Base-by-base conservation (phyloP, 2,329 filamentous ascomycete species). In the Colletotrichum sublineola region DNA sequence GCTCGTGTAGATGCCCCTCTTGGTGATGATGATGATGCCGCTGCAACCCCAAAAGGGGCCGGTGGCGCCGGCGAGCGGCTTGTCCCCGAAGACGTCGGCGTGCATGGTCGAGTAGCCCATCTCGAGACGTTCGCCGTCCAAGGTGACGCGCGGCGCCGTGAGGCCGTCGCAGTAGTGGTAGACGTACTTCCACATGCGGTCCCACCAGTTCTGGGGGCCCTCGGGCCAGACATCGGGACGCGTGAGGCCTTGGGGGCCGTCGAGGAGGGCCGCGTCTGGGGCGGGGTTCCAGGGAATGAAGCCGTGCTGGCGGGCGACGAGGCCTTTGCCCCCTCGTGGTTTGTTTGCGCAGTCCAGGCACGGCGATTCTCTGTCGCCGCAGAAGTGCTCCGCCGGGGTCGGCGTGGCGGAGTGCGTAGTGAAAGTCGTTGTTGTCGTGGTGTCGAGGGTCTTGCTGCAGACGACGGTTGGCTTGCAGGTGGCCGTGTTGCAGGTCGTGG, bases 131-230 rank as follows among this genome's bases (percentile, higher is more conserved):
- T 70, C 55, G 4, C 38, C 48, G 38, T 46, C 36, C 7, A 67
- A 44, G 14, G 44, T 56, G 6, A 48, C 33, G 15, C 50, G 12
- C 7, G n/a, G 20, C 38, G 33, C 20, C 12, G 42, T 46, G 20
- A 68, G 42, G 1, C 58, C 56, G 20, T 53, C 44, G 42, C 73
- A 64, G 31, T 73, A 71, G 50, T 40, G 74, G 36, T 75, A 76
- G 36, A 77, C 74, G 55, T 79, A 79, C 61, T 78, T 84, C 71
- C 86, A 88, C 69, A 88, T 88, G 7, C 62, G 56, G 5, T 31
- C 12, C 29, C 46, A 73, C 73, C 73, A 74, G 44, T 64, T 20
- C 83, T 85, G 1, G 8, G 18, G 12, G n/a, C 68, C 68, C 6
- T 6, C 24, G 1, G 68, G 36, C 68, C 68, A 70, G 6, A 29